Base-by-base conservation (phyloP, 805 yeast species). In the Candida boidinii region DNA sequence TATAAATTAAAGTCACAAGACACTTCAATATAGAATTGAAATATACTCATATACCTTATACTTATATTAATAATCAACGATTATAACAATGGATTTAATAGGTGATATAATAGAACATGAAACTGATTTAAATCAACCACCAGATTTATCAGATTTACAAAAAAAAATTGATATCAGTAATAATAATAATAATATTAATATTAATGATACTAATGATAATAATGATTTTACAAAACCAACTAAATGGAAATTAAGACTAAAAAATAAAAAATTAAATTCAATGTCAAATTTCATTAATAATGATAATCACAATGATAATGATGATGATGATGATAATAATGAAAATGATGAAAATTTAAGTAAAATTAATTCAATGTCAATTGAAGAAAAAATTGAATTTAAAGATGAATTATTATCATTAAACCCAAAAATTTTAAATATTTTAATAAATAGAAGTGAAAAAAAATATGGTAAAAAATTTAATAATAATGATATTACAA, bases 101-200 rank as follows among this genome's bases (percentile, higher is more conserved):
- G 82, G 84, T 8, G 90, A 82, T 41, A 79, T 82, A 20, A 75
- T 79, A 7, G 92, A 82, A 45, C 77, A 66, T 36, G 75, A 74
- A 30, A 54, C 58, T 0, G 46, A 45, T n/a, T n/a, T n/a, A n/a
- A n/a, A n/a, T n/a, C n/a, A n/a, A n/a, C n/a, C n/a, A n/a, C n/a
- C n/a, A n/a, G n/a, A n/a, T n/a, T n/a, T n/a, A n/a, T n/a, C n/a
- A n/a, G n/a, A n/a, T n/a, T n/a, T n/a, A n/a, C n/a, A n/a, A n/a
- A n/a, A n/a, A n/a, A n/a, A n/a, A n/a, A n/a, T n/a, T n/a, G n/a
- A n/a, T n/a, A n/a, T n/a, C n/a, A n/a, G n/a, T n/a, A n/a, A n/a
- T n/a, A n/a, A n/a, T n/a, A n/a, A n/a, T n/a, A n/a, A n/a, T n/a
- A n/a, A n/a, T n/a, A n/a, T n/a, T n/a, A n/a, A n/a, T n/a, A n/a